These are phyloP conservation scores for Teratosphaeria nubilosa DNA, from an alignment of 2,329 filamentous ascomycete species.

Conservation along the genomic window DNA sequence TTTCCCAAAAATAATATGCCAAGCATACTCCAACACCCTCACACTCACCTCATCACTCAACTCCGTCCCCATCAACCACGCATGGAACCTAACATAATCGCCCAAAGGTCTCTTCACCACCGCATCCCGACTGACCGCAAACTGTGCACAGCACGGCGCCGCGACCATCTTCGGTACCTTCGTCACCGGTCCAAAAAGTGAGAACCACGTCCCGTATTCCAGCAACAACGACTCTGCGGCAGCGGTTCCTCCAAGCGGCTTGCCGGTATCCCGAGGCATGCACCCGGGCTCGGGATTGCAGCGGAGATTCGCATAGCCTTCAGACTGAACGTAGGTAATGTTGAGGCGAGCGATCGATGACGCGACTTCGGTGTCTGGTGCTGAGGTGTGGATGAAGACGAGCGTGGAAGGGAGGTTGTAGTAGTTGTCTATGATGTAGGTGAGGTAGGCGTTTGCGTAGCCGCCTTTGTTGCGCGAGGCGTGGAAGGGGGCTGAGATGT, in stretches of 20 bases:
- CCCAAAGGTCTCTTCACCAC: constrained; percentile 35
- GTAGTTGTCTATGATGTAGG: constrained; percentile 38
- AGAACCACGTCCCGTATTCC: not conserved
- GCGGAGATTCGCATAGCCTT: not conserved
- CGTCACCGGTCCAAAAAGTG: not conserved
- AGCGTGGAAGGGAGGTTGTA: constrained; percentile 20
- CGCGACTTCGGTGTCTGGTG: not conserved
- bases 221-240: not conserved
- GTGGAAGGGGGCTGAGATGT: not conserved
- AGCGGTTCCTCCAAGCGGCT: not conserved
- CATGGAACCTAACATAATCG: constrained; percentile 39
- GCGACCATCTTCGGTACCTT: constrained; percentile 35
- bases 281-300: not conserved
- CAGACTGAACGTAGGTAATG: not conserved
- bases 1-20: not conserved
- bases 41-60: constrained; percentile 34
- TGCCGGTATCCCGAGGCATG: not conserved
- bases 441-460: constrained; percentile 38
- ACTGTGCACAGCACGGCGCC: constrained; percentile 46
- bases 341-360: not conserved
- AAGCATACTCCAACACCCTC: not conserved
- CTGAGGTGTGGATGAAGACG: constrained; percentile 16
- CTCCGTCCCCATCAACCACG: constrained; percentile 39
- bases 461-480: constrained; percentile 30
- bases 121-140: constrained; percentile 40